phyloP scores from a whole-genome alignment of 371 early-diverging fungal genomes.

The Chytridium lagenaria region DNA sequence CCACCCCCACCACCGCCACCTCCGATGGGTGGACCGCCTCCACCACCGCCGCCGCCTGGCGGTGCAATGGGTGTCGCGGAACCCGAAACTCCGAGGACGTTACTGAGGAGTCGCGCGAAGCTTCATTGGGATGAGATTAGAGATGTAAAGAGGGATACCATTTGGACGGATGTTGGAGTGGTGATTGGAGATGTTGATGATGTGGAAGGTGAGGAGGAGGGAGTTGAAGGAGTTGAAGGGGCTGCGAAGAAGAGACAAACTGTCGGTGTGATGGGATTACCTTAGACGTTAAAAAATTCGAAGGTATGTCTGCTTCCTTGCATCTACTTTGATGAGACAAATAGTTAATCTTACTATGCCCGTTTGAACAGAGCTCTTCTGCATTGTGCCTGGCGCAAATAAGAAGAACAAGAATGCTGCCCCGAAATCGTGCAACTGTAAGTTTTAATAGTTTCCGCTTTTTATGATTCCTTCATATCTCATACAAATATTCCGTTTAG shows the following conservation, averaged over 20 bases:
- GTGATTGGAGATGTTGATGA: no score
- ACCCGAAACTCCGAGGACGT: background rate
- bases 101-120: conserved; percentile 35
- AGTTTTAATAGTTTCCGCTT: conserved; percentile 15
- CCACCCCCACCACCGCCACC: no score
- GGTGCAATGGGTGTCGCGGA: no score
- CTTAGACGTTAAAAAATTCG: conserved; percentile 53
- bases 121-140: conserved; percentile 60
- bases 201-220: conserved; percentile 23
- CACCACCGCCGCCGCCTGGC: no score
- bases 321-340: no score
- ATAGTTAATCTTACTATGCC: no score
- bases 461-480: no score
- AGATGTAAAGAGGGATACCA: no score
- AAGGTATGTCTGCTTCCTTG: conserved; percentile 31
- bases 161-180: no score
- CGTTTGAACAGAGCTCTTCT: conserved; percentile 57
- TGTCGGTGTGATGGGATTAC: conserved; percentile 29
- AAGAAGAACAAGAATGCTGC: conserved; percentile 21
- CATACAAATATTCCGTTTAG: conserved; percentile 25
- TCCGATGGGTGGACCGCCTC: no score
- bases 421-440: conserved; percentile 44
- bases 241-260: conserved; percentile 17
- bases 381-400: conserved; percentile 43
- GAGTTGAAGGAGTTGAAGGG: background rate